Evolutionary conservation across 345 rosid genomes (phyloP).

Genomic region (Melaleuca quinquenervia): DNA sequence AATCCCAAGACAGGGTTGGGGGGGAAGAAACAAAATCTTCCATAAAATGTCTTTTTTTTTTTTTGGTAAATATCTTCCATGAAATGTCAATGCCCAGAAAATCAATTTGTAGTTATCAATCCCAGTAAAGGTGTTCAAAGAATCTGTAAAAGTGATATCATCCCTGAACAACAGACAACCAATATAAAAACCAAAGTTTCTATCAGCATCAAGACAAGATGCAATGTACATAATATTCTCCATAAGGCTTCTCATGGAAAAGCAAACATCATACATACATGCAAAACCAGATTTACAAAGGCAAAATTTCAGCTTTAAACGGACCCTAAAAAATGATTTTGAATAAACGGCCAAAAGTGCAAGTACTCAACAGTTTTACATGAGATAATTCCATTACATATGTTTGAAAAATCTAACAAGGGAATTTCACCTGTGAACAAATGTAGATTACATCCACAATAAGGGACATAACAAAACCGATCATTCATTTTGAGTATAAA

Average conservation of each 20-base stretch:
- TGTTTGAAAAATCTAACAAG: not conserved
- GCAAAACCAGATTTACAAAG: not conserved
- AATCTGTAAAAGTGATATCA: slow-evolving; percentile 69
- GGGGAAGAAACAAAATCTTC: too few relatives aligned
- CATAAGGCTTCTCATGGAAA: not conserved
- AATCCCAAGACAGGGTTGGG: too few relatives aligned
- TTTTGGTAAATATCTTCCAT: too few relatives aligned
- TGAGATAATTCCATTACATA: not conserved
- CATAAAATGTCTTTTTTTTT: too few relatives aligned
- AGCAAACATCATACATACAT: not conserved
- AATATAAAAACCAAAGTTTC: not conserved
- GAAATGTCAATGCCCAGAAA: slow-evolving; percentile 88
- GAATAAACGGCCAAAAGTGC: not conserved
- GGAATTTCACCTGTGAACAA: not conserved
- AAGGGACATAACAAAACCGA: too few relatives aligned
- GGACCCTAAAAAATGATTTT: not conserved
- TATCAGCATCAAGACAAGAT: not conserved
- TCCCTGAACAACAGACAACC: slow-evolving; percentile 37
- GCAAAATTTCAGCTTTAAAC: not conserved
- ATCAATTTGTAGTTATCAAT: slow-evolving; percentile 71
- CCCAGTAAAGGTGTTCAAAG: slow-evolving; percentile 72
- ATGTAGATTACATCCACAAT: not conserved
- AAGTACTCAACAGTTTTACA: not conserved
- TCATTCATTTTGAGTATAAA: not conserved
- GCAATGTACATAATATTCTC: not conserved